A percentile compares a stretch with the other conserved stretches of the same genome.
phyloP scores from a whole-genome alignment of 306 rosid genomes.

The Glycine latifolia region DNA sequence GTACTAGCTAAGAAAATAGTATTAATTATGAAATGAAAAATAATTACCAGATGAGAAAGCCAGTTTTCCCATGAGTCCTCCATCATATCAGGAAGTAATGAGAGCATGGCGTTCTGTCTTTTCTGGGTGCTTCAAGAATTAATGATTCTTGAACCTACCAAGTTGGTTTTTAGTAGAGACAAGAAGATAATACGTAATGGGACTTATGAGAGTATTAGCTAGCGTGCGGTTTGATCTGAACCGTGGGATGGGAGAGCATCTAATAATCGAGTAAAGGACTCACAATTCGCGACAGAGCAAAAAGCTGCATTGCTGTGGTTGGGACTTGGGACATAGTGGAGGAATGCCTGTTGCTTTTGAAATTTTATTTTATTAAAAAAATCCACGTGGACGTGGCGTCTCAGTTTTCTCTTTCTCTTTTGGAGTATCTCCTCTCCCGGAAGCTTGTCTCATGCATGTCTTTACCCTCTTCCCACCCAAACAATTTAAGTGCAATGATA shows the following conservation, averaged over 20 bases:
- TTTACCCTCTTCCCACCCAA: no score
- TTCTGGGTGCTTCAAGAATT: neutral
- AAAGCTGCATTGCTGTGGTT: neutral
- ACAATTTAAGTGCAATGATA: no score
- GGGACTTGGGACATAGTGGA: neutral
- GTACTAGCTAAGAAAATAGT: no score
- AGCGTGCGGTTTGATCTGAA: no score
- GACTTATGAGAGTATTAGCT: no score
- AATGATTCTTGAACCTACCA: neutral
- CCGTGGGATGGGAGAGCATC: neutral
- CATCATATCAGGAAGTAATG: constrained; percentile 7
- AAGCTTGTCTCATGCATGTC: no score
- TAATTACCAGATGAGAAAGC: constrained; percentile 23
- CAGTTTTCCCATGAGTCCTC: constrained; percentile 36
- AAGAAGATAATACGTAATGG: no score
- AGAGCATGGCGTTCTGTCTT: neutral
- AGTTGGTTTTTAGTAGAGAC: no score
- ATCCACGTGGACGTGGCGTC: neutral
- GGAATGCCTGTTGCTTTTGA: neutral
- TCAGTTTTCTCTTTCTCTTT: no score
- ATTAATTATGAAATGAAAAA: neutral
- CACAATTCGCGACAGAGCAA: neutral
- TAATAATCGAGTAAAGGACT: constrained; percentile 3
- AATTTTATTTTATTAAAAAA: neutral
- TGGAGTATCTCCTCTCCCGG: no score